These are phyloP conservation scores for Fusarium xylarioides DNA, from an alignment of 2,329 filamentous ascomycete species.

Conservation along the genomic window DNA sequence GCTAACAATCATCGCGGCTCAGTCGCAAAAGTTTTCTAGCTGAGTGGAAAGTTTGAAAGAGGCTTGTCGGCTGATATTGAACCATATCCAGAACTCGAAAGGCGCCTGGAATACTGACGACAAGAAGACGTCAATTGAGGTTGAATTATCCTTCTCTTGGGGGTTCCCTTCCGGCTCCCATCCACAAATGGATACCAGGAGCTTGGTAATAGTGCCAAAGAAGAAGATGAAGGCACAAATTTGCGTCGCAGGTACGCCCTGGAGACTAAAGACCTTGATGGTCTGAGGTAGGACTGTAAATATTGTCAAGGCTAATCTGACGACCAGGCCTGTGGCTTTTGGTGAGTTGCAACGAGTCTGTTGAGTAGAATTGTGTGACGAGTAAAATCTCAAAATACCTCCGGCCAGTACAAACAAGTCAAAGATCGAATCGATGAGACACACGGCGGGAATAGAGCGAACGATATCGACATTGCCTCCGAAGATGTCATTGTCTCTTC, in stretches of 20 bases:
- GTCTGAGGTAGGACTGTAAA: neutral
- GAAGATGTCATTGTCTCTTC: neutral
- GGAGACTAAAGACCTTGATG: neutral
- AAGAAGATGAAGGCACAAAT: neutral
- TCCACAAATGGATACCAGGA: neutral
- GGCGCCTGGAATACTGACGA: neutral
- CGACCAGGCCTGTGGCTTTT: neutral
- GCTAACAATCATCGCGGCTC: rapidly evolving
- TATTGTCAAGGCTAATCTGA: neutral
- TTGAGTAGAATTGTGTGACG: neutral
- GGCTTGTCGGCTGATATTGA: neutral
- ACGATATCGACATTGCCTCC: constrained; percentile 1
- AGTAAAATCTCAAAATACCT: neutral
- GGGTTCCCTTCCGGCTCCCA: neutral
- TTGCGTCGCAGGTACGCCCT: neutral
- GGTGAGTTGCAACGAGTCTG: neutral
- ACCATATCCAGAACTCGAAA: constrained; percentile 12
- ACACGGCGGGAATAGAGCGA: neutral
- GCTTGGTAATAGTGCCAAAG: neutral
- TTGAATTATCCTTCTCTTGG: rapidly evolving
- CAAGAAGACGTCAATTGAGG: rapidly evolving
- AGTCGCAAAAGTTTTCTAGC: neutral
- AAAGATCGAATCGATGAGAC: neutral
- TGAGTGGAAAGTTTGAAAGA: neutral
- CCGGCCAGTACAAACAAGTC: neutral